phyloP scores from a whole-genome alignment of 2,329 filamentous ascomycete species.

The Penicillium sp. region DNA sequence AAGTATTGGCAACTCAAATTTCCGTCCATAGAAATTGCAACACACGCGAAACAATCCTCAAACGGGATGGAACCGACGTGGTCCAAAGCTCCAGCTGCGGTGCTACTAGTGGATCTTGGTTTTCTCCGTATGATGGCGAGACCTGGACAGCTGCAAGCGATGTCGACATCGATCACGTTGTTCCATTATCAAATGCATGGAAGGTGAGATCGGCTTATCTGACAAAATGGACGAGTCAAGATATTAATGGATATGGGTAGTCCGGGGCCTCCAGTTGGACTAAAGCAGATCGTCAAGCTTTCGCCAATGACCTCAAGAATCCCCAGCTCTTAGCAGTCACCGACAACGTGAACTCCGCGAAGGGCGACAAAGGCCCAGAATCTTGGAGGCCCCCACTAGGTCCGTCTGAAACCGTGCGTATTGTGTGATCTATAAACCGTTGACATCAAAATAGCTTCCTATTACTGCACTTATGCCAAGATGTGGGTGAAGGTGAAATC shows the following conservation, averaged over 20 bases:
- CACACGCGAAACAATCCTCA: slow-evolving; percentile 69
- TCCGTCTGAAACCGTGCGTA: slow-evolving; percentile 32
- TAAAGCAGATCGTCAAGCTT: slow-evolving; percentile 62
- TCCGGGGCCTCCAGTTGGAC: slow-evolving; percentile 72
- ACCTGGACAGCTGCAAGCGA: slow-evolving; percentile 68
- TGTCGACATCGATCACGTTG: slow-evolving; percentile 80
- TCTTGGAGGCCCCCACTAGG: slow-evolving; percentile 70
- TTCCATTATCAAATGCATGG: slow-evolving; percentile 80
- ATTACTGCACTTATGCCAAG: slow-evolving; percentile 75
- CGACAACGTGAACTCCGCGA: slow-evolving; percentile 70
- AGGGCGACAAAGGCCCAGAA: slow-evolving; percentile 73
- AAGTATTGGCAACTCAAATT: not conserved
- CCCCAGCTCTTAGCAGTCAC: slow-evolving; percentile 80
- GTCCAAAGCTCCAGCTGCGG: slow-evolving; percentile 60
- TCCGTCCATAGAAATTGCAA: slow-evolving; percentile 61
- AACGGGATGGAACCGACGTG: slow-evolving; percentile 69
- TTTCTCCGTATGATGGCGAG: slow-evolving; percentile 70
- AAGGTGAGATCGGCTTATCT: slow-evolving; percentile 48
- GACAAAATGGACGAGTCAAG: not conserved
- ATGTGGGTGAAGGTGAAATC: slow-evolving; percentile 79
- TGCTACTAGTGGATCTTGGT: slow-evolving; percentile 67
- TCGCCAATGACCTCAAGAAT: slow-evolving; percentile 74
- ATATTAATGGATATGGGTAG: slow-evolving; percentile 9
- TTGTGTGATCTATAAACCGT: not conserved
- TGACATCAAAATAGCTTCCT: slow-evolving; percentile 46